A percentile compares a stretch with the other conserved stretches of the same genome.
Evolutionary conservation across 1,284 basidiomycete genomes (phyloP).

Genomic region (Neonothopanus nambi): DNA sequence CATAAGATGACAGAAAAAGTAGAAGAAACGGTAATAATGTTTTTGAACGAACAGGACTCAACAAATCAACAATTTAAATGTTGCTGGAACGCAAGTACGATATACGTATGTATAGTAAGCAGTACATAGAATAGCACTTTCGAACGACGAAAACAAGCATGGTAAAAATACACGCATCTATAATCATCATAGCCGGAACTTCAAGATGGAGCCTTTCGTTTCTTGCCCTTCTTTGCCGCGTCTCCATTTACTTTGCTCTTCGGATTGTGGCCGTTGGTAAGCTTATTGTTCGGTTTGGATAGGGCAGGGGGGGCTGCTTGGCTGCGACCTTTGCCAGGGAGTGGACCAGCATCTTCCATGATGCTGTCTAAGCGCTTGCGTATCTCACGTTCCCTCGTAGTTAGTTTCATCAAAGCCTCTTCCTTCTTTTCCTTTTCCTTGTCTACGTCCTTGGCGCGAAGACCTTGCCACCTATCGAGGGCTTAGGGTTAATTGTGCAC

Average conservation of each 20-base stretch:
- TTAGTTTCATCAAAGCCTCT: slow-evolving; percentile 58
- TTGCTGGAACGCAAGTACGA: not conserved
- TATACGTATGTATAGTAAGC: not conserved
- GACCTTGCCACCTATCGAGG: slow-evolving; percentile 77
- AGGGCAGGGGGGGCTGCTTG: slow-evolving; percentile 20
- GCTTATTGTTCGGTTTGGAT: slow-evolving; percentile 42
- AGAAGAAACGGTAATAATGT: too few relatives aligned
- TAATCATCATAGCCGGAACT: slow-evolving; percentile 13
- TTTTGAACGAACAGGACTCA: too few relatives aligned
- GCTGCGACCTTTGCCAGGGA: not conserved
- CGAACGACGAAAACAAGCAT: slow-evolving; percentile 12
- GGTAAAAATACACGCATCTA: slow-evolving; percentile 27
- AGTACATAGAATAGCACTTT: slow-evolving; percentile 13
- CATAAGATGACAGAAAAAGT: slow-evolving; percentile 22
- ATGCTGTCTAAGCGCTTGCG: slow-evolving; percentile 72
- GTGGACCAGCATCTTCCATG: slow-evolving; percentile 48
- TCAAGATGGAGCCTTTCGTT: slow-evolving; percentile 46
- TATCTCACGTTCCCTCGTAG: slow-evolving; percentile 70
- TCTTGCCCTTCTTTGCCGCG: slow-evolving; percentile 58
- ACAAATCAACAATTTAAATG: slow-evolving; percentile 24
- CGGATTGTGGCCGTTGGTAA: slow-evolving; percentile 43
- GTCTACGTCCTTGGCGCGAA: slow-evolving; percentile 68
- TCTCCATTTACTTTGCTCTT: slow-evolving; percentile 46
- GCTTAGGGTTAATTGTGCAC: too few relatives aligned
- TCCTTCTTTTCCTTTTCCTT: slow-evolving; percentile 73